These are phyloP conservation scores for Carallia brachiata DNA, from an alignment of 345 rosid species.

Conservation along the genomic window DNA sequence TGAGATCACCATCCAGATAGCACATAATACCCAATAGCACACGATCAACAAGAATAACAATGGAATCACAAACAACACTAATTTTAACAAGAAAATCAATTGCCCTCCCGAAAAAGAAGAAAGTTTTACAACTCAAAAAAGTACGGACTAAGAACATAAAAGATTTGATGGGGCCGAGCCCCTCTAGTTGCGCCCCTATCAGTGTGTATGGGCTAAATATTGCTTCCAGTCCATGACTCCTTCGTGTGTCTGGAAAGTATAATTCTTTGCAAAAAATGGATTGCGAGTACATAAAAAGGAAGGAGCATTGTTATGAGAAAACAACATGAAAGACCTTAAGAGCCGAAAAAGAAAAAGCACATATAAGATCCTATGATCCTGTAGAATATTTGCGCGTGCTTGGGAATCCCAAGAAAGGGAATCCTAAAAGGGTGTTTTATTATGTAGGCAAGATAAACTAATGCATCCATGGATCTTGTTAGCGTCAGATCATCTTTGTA, in stretches of 20 bases:
- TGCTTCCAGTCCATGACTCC: conserved; percentile 24
- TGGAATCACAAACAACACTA: too few species aligned
- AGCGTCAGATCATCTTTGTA: too few species aligned
- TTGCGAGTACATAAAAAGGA: conserved; percentile 2
- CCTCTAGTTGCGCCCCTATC: neutral
- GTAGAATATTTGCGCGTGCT: conserved; percentile 46
- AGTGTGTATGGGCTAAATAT: conserved; percentile 18
- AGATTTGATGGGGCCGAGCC: conserved; percentile 9
- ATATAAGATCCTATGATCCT: conserved; percentile 19
- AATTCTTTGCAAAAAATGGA: conserved; percentile 7
- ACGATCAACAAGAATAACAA: too few species aligned
- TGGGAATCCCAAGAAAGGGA: conserved; percentile 60
- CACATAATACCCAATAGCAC: too few species aligned
- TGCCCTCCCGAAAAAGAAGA: too few species aligned
- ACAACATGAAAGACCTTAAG: neutral
- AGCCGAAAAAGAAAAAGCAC: neutral
- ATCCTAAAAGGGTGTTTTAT: conserved; percentile 11
- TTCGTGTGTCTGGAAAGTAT: neutral
- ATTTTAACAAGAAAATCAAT: too few species aligned
- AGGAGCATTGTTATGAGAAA: conserved; percentile 22
- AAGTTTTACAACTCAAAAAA: neutral
- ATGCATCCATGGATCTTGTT: neutral
- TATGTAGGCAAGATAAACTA: neutral
- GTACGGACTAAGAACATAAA: neutral
- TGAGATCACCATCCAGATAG: too few species aligned